Base-by-base conservation (phyloP, 768 basidiomycete genomes). In the Sporobolomyces roseus region DNA sequence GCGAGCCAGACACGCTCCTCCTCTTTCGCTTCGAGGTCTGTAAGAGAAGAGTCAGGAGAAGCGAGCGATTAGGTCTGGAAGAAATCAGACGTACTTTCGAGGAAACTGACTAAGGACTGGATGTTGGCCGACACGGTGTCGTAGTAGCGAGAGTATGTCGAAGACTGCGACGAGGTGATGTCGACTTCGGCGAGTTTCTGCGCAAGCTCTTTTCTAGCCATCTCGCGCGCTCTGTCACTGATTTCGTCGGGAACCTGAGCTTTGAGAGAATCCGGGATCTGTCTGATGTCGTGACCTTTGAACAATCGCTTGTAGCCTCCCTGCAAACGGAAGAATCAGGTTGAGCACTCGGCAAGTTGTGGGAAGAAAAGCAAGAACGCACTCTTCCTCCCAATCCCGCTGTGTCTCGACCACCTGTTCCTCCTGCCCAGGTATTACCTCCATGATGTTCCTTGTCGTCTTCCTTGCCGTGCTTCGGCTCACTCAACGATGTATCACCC, bases 1-100 rank as follows among this genome's bases (percentile, higher is more conserved):
- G 61, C 64, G 30, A 72, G 62, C 70, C 70, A 72, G 38, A 72
- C 29, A 4, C 70, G 61, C 41, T 72, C 70, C 30, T 72, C 58
- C 36, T 72, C 66, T 36, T 68, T 67, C 12, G 70, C 66, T 43
- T 68, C 62, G 51, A 72, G 66, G 51, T 66, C 67, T 68, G 49
- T 13, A 25, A 32, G 33, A 12, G 16, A 54, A 25, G 2, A 3
- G 36, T 5, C 14, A 14, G 14, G 29, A 1, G 0, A 21, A 58
- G 38, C 10, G 14, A 33, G 52, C n/a, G 38, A 2, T 12, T 36
- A 0, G 43, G 38, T 41, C 38, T 17, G 48, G 29, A 25, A 25
- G 1, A 46, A 17, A 4, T 23, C 12, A 17, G 29, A 53, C 67
- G 36, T 33, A 70, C 63, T 68, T 48, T 72, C 70, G 35, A 72